These are phyloP conservation scores for Myriosclerotinia scirpicola DNA, from an alignment of 2,329 filamentous ascomycete genomes.

Conservation along the genomic window DNA sequence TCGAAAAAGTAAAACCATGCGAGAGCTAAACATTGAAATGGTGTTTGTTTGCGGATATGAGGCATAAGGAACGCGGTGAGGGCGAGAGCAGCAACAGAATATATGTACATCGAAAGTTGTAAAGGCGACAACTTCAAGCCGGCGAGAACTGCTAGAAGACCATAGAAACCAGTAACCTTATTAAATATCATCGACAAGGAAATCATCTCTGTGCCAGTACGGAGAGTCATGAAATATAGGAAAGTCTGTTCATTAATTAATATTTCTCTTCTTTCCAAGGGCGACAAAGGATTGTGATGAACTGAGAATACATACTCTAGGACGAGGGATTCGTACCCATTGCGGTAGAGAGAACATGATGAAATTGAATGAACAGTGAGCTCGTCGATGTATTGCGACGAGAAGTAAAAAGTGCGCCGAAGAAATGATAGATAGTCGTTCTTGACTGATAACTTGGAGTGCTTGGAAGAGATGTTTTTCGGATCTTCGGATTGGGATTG, in stretches of 20 bases:
- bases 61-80: slow-evolving; percentile 70
- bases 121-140: slow-evolving; percentile 79
- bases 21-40: slow-evolving; percentile 76
- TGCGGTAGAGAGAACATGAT: slow-evolving; percentile 36
- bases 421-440: slow-evolving; percentile 5
- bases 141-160: slow-evolving; percentile 82
- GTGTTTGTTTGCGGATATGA: slow-evolving; percentile 75
- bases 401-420: slow-evolving; percentile 2
- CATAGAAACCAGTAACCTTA: slow-evolving; percentile 88
- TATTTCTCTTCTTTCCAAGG: slow-evolving; percentile 8
- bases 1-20: slow-evolving; percentile 86
- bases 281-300: slow-evolving; percentile 9
- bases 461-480: slow-evolving; percentile 13
- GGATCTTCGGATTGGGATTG: slow-evolving; percentile 12
- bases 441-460: slow-evolving; percentile 4
- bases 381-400: slow-evolving; percentile 17
- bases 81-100: slow-evolving; percentile 71
- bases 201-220: slow-evolving; percentile 83
- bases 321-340: slow-evolving; percentile 39
- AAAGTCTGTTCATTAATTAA: slow-evolving; percentile 61
- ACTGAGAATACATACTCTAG: slow-evolving; percentile 34
- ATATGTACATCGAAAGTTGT: slow-evolving; percentile 89
- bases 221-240: slow-evolving; percentile 80
- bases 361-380: neutral
- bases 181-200: slow-evolving; percentile 82